These are phyloP conservation scores for Gracilaria domingensis DNA, from an alignment of 23 red algal genomes.

Conservation along the genomic window DNA sequence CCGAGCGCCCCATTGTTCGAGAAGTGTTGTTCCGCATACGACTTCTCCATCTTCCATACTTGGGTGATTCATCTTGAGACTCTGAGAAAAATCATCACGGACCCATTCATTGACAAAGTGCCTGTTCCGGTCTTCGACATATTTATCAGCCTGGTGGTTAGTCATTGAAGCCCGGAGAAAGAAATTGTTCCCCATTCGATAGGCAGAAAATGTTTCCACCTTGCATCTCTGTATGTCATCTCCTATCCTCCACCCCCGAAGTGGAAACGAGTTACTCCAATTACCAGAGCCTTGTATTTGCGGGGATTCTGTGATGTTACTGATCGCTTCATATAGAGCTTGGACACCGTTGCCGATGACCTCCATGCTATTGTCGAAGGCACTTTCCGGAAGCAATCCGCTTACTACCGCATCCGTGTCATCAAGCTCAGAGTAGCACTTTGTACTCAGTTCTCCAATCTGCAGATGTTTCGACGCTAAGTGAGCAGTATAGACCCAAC, in stretches of 20 bases:
- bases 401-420: neutral
- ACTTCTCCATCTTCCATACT: neutral
- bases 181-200: neutral
- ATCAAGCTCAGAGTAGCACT: conserved; percentile 1
- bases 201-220: conserved; percentile 14
- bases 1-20: neutral
- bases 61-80: conserved; percentile 1
- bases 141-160: neutral
- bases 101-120: neutral
- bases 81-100: conserved; percentile 1
- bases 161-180: conserved; percentile 1
- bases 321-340: neutral
- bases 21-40: neutral
- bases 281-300: neutral
- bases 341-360: conserved; percentile 5
- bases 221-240: neutral
- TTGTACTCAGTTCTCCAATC: neutral
- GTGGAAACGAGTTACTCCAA: neutral
- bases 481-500: neutral
- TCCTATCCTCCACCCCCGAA: neutral
- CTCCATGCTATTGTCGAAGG: neutral
- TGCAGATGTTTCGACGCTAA: neutral
- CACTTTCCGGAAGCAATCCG: neutral
- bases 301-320: neutral
- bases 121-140: conserved; percentile 6